These are phyloP conservation scores for Climacium dendroides DNA, from an alignment of 225 moss, liverwort and hornwort species.

Conservation along the genomic window DNA sequence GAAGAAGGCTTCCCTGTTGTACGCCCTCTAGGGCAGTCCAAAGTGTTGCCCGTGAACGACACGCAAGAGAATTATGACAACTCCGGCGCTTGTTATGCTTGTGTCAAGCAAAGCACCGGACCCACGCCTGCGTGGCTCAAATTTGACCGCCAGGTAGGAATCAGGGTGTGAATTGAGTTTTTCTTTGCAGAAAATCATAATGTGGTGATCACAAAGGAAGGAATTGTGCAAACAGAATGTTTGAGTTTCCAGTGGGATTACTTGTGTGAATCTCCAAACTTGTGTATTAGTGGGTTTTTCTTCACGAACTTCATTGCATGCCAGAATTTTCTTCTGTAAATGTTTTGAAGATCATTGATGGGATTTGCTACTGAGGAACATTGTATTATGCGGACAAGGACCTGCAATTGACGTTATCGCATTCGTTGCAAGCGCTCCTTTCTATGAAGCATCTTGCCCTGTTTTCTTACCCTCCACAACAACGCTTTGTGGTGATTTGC, in stretches of 20 bases:
- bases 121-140: constrained; percentile 80
- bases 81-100: constrained; percentile 72
- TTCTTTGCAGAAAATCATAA: not conserved
- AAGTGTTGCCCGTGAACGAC: constrained; percentile 49
- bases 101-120: constrained; percentile 58
- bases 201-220: not conserved
- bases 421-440: not conserved
- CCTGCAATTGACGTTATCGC: not conserved
- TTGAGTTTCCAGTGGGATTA: no score
- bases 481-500: not conserved
- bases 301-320: not conserved
- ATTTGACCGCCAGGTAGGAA: constrained; percentile 51
- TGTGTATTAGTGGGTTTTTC: not conserved
- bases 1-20: constrained; percentile 78
- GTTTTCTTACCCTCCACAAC: not conserved
- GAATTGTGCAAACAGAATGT: no score
- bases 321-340: not conserved
- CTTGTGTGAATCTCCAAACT: not conserved
- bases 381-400: not conserved
- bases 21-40: constrained; percentile 38
- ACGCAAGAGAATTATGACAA: constrained; percentile 81
- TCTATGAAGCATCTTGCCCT: not conserved
- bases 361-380: not conserved
- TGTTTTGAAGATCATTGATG: not conserved
- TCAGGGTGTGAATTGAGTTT: not conserved